Conservation (phyloP, 345 rosid species). For the Ceriops zippeliana region DNA sequence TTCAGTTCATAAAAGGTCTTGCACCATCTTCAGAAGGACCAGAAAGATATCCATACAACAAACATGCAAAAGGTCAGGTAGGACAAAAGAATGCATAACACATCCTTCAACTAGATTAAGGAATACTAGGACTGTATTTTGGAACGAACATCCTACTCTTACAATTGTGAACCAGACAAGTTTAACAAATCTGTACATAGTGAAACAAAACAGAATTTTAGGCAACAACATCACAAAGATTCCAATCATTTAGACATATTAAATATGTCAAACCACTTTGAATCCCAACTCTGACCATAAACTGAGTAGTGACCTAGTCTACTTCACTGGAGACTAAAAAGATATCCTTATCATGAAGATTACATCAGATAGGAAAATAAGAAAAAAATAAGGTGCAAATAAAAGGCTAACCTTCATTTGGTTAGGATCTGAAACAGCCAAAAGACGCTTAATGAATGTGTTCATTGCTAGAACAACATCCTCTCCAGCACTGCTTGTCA, state of each 20-base stretch:
- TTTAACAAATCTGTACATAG: not conserved
- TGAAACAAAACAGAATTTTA: not conserved
- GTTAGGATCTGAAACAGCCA: slow-evolving; percentile 72
- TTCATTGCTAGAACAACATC: slow-evolving; percentile 93
- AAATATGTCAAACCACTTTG: not conserved
- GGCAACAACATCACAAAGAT: not conserved
- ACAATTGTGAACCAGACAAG: not conserved
- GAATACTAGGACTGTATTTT: too few species aligned
- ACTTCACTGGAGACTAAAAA: not conserved
- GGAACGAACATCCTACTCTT: not conserved
- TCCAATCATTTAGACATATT: not conserved
- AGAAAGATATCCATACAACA: too few species aligned
- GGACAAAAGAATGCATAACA: too few species aligned
- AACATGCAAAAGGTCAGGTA: too few species aligned
- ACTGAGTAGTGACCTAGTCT: too few species aligned
- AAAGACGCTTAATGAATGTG: slow-evolving; percentile 84
- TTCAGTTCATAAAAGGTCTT: too few species aligned
- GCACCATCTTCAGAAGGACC: too few species aligned
- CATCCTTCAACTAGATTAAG: too few species aligned
- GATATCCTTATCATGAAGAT: not conserved
- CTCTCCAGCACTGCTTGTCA: slow-evolving; percentile 92
- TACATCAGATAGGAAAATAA: not conserved
- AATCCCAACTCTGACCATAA: too few species aligned
- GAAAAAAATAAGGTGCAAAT: not conserved
- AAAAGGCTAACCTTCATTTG: slow-evolving; percentile 72